phyloP scores from a whole-genome alignment of 495 filamentous ascomycete genomes.

The Daldinia decipiens region DNA sequence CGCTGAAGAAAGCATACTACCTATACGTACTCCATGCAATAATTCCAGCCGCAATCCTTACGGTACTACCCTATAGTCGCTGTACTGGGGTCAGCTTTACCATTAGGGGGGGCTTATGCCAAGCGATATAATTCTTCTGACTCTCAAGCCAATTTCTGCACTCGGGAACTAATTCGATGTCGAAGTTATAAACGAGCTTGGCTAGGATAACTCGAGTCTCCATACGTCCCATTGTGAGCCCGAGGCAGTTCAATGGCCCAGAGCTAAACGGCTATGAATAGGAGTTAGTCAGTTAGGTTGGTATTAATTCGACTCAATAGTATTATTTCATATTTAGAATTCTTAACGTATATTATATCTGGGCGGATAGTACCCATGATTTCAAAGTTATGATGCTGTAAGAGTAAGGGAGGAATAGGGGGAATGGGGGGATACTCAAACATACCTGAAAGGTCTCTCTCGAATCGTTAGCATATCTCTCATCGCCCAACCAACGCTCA shows the following conservation, averaged over 20 bases:
- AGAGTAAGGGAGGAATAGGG: not conserved
- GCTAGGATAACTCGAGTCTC: slow-evolving; percentile 63
- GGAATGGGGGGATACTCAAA: not conserved
- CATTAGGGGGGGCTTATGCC: slow-evolving; percentile 43
- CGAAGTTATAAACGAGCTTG: slow-evolving; percentile 62
- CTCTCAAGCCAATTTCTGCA: slow-evolving; percentile 45
- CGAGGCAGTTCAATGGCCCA: slow-evolving; percentile 63
- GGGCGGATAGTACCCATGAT: not conserved
- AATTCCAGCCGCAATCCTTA: not conserved
- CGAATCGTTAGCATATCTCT: slow-evolving; percentile 54
- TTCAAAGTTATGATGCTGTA: not conserved
- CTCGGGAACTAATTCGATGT: slow-evolving; percentile 57
- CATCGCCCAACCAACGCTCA: slow-evolving; percentile 56
- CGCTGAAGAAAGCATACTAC: slow-evolving; percentile 1
- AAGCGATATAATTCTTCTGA: slow-evolving; percentile 46
- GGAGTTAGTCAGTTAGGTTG: not conserved
- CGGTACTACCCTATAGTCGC: not conserved
- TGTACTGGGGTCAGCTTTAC: slow-evolving; percentile 32
- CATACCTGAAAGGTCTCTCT: slow-evolving; percentile 42
- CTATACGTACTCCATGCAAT: not conserved
- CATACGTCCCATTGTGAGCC: slow-evolving; percentile 57
- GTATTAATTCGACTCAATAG: not conserved
- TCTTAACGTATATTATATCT: not conserved
- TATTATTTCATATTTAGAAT: not conserved
- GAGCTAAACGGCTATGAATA: slow-evolving; percentile 56